These are phyloP conservation scores for Neohortaea acidophila DNA, from an alignment of 495 filamentous ascomycete genomes.

Conservation along the genomic window DNA sequence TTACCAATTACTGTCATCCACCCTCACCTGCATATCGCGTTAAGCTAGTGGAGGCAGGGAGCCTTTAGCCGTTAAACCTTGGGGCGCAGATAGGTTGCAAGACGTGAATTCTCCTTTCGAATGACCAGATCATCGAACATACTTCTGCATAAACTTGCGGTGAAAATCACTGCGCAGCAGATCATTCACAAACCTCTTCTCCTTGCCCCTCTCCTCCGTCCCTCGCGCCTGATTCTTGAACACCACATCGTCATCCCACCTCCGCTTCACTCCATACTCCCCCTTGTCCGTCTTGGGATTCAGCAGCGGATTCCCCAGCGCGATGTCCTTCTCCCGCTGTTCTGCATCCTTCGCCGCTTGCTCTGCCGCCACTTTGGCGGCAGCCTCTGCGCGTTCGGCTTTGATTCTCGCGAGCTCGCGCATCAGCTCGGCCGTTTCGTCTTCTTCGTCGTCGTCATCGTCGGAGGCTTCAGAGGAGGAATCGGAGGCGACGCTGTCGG, in stretches of 20 bases:
- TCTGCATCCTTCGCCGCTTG: conserved; percentile 63
- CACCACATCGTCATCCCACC: conserved; percentile 99
- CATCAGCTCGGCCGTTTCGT: conserved; percentile 79
- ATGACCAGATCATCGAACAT: conserved; percentile 18
- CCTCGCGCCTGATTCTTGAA: conserved; percentile 97
- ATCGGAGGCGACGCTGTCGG: conserved; percentile 48
- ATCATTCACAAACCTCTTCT: conserved; percentile 96
- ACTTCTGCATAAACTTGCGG: conserved; percentile 74
- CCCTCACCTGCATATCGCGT: too few species aligned
- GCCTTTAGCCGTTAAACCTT: too few species aligned
- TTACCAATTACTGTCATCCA: too few species aligned
- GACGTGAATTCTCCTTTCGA: too few species aligned
- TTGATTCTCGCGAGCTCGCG: conserved; percentile 92
- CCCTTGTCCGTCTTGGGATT: conserved; percentile 45
- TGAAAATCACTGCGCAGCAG: conserved; percentile 91
- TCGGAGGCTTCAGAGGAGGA: conserved; percentile 1
- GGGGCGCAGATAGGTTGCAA: too few species aligned
- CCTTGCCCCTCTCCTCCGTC: conserved; percentile 76
- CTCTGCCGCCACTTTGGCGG: conserved; percentile 60
- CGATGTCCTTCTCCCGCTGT: conserved; percentile 73
- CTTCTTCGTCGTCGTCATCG: conserved; percentile 65
- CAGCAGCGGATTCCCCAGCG: conserved; percentile 78
- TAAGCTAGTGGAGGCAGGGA: too few species aligned
- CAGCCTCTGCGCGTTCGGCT: conserved; percentile 69
- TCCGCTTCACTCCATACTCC: conserved; percentile 60